Evolutionary conservation across 106 monocot species (phyloP).

Genomic region (Amphibolis antarctica): DNA sequence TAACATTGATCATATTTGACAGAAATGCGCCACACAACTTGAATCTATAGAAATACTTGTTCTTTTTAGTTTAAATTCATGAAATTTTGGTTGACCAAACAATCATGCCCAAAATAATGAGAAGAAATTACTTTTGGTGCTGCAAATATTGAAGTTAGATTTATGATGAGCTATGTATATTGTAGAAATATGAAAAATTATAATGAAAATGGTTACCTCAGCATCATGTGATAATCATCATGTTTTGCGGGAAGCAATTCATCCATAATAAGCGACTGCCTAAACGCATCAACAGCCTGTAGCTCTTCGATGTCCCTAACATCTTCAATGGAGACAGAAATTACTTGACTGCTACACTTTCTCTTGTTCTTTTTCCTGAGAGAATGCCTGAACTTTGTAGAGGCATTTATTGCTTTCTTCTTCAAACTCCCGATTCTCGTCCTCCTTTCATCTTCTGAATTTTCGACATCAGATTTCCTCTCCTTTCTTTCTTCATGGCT

Average conservation of each 20-base stretch:
- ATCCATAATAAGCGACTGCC: conserved; percentile 40
- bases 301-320: conserved; percentile 56
- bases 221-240: conserved; percentile 77
- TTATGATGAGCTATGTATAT: too few species aligned
- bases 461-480: conserved; percentile 55
- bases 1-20: too few species aligned
- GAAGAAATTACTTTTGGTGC: too few species aligned
- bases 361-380: conserved; percentile 43
- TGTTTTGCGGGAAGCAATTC: conserved; percentile 51
- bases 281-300: conserved; percentile 60
- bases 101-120: too few species aligned
- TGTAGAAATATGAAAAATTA: too few species aligned
- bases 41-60: too few species aligned
- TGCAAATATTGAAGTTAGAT: too few species aligned
- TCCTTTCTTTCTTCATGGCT: conserved; percentile 56
- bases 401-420: conserved; percentile 65
- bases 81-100: too few species aligned
- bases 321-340: conserved; percentile 59
- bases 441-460: conserved; percentile 66
- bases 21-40: too few species aligned
- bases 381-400: conserved; percentile 60
- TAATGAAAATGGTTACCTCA: conserved; percentile 57
- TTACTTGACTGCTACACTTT: conserved; percentile 24
- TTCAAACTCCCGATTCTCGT: conserved; percentile 49
- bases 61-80: too few species aligned